A percentile compares a stretch with the other conserved stretches of the same genome.
These are phyloP conservation scores for Plantago rigida DNA, from an alignment of 305 asterid species.

Conservation along the genomic window DNA sequence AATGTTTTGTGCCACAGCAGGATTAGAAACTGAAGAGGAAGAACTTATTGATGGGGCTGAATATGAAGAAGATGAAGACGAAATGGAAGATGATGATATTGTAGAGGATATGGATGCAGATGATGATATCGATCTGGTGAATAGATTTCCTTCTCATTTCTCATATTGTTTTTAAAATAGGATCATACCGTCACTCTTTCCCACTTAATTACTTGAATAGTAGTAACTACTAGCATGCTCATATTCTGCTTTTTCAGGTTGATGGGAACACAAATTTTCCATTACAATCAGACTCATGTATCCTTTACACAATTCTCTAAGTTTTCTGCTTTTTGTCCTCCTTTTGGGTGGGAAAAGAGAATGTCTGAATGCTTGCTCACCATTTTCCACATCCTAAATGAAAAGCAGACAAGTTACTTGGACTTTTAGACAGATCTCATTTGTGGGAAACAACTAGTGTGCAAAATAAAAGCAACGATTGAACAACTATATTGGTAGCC, in stretches of 20 bases:
- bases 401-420: neutral
- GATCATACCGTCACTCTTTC: neutral
- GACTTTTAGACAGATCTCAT: neutral
- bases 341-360: too few species aligned
- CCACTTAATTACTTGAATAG: neutral
- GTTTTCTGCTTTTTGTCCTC: neutral
- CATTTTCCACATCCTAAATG: neutral
- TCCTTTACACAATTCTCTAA: slow-evolving; percentile 37
- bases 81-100: slow-evolving; percentile 53
- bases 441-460: neutral
- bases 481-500: too few species aligned
- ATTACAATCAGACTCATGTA: slow-evolving; percentile 45
- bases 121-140: slow-evolving; percentile 47
- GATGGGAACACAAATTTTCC: slow-evolving; percentile 42
- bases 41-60: slow-evolving; percentile 47
- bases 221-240: neutral
- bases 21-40: slow-evolving; percentile 43
- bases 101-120: slow-evolving; percentile 57
- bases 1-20: slow-evolving; percentile 34
- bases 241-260: slow-evolving; percentile 35
- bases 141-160: slow-evolving; percentile 1
- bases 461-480: too few species aligned
- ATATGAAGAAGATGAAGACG: slow-evolving; percentile 48
- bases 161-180: slow-evolving; percentile 6
- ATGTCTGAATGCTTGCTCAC: too few species aligned